Conservation (phyloP, 306 rosid species). For the Arachis stenosperma region DNA sequence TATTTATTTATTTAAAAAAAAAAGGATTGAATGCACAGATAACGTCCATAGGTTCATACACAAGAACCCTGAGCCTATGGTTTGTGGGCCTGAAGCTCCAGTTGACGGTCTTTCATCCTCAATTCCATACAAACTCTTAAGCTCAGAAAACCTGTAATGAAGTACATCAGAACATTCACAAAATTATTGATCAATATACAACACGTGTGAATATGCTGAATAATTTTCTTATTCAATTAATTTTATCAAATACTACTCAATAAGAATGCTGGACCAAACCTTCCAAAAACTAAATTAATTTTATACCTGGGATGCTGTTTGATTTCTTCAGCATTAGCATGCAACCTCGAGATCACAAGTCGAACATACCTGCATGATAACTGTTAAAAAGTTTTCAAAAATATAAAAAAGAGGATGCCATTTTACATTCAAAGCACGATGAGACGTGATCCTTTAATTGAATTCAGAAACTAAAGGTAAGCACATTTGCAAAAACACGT, state of each 20-base stretch:
- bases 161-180: slow-evolving; percentile 29
- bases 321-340: slow-evolving; percentile 65
- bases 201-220: neutral
- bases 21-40: neutral
- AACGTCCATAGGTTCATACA: slow-evolving; percentile 57
- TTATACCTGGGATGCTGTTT: slow-evolving; percentile 77
- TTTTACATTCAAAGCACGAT: slow-evolving; percentile 1
- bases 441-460: slow-evolving; percentile 21
- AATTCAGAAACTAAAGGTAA: slow-evolving; percentile 15
- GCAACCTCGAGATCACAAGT: slow-evolving; percentile 65
- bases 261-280: slow-evolving; percentile 27
- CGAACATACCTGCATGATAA: slow-evolving; percentile 81
- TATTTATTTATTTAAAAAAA: neutral
- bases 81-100: slow-evolving; percentile 70
- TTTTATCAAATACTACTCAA: neutral
- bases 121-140: slow-evolving; percentile 76
- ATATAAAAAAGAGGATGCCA: neutral
- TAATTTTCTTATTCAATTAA: slow-evolving; percentile 2
- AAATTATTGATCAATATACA: slow-evolving; percentile 1
- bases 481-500: slow-evolving; percentile 3
- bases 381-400: slow-evolving; percentile 2
- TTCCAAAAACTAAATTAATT: slow-evolving; percentile 22
- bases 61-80: slow-evolving; percentile 78
- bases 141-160: slow-evolving; percentile 71
- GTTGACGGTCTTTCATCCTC: slow-evolving; percentile 66